Evolutionary conservation across 2,329 filamentous ascomycete species (phyloP).

Genomic region (Sarocladium kiliense): DNA sequence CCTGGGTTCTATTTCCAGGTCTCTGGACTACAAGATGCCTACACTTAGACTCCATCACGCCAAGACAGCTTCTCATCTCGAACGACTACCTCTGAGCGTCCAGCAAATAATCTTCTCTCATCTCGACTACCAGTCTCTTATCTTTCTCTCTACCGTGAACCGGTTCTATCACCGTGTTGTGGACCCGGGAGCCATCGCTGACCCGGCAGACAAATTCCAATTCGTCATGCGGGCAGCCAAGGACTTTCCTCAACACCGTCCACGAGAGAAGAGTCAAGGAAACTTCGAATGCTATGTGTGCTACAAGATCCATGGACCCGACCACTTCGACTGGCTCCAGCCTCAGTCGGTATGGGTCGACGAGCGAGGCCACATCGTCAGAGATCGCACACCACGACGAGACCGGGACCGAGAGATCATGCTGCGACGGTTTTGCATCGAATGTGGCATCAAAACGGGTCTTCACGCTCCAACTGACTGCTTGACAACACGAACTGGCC

Average conservation of each 20-base stretch:
- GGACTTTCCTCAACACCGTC: slow-evolving; percentile 34
- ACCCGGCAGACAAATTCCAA: slow-evolving; percentile 29
- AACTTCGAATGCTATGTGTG: slow-evolving; percentile 39
- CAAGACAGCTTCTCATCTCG: slow-evolving; percentile 15
- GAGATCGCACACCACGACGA: background rate
- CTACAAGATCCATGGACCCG: slow-evolving; percentile 33
- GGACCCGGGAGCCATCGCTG: slow-evolving; percentile 29
- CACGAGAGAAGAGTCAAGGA: slow-evolving; percentile 31
- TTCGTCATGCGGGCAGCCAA: slow-evolving; percentile 37
- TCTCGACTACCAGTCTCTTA: slow-evolving; percentile 36
- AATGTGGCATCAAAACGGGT: slow-evolving; percentile 32
- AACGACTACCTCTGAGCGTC: slow-evolving; percentile 28
- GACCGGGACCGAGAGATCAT: slow-evolving; percentile 20
- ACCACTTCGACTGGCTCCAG: slow-evolving; percentile 33
- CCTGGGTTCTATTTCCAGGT: slow-evolving; percentile 4
- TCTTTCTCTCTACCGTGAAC: slow-evolving; percentile 31
- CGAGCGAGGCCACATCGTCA: slow-evolving; percentile 21
- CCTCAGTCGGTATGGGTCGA: slow-evolving; percentile 27
- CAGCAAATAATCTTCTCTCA: slow-evolving; percentile 27
- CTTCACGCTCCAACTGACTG: slow-evolving; percentile 32
- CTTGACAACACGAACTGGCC: slow-evolving; percentile 30
- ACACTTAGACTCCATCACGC: background rate
- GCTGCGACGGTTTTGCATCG: slow-evolving; percentile 36
- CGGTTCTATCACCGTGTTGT: slow-evolving; percentile 27
- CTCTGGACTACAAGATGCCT: slow-evolving; percentile 9